Conservation (phyloP, 257 asterid species). For the Cynanchum wilfordii region DNA sequence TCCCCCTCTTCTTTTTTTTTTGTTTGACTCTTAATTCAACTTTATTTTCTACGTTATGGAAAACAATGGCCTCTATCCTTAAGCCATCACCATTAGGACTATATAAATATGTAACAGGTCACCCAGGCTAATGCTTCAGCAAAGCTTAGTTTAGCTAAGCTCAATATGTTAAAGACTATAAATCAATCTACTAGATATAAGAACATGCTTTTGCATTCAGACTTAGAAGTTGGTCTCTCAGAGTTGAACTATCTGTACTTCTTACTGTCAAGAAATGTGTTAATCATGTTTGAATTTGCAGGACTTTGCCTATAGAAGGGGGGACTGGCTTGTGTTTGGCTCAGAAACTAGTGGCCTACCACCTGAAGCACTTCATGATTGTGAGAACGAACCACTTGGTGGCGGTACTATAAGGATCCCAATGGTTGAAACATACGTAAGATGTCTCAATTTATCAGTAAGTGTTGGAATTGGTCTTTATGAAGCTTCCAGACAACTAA, state of each 20-base stretch:
- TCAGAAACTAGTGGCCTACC: constrained; percentile 86
- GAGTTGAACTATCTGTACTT: background rate
- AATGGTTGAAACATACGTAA: constrained; percentile 88
- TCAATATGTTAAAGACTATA: no score
- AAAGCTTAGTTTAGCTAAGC: background rate
- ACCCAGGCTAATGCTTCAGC: background rate
- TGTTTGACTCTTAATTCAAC: background rate
- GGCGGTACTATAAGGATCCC: constrained; percentile 83
- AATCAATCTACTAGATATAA: background rate
- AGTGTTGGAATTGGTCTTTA: constrained; percentile 88
- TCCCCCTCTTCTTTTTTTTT: background rate
- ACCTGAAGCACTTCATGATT: constrained; percentile 72
- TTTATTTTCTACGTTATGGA: background rate
- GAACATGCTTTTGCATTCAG: background rate
- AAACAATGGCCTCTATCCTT: background rate
- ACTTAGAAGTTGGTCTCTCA: background rate
- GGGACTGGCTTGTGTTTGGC: constrained; percentile 97
- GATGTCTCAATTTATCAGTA: constrained; percentile 88
- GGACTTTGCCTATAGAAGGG: constrained; percentile 77
- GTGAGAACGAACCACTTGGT: constrained; percentile 53
- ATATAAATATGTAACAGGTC: background rate
- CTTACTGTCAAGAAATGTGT: background rate
- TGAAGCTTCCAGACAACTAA: constrained; percentile 87
- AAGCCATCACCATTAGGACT: background rate
- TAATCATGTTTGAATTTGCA: constrained; percentile 25